Conservation (phyloP, 2,329 filamentous ascomycete genomes). For the Cordyceps fumosorosea region DNA sequence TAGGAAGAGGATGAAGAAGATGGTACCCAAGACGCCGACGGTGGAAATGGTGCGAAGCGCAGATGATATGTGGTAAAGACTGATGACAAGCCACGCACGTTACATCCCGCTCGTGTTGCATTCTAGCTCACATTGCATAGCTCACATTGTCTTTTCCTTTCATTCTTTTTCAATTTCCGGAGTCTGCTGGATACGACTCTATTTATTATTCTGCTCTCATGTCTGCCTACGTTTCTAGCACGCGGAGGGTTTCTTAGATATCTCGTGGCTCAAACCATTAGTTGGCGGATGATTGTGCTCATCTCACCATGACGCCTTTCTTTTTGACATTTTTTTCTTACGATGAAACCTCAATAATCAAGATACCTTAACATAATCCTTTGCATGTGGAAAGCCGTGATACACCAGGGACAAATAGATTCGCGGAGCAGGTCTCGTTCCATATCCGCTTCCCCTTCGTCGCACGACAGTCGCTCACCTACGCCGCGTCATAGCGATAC, state of each 20-base stretch:
- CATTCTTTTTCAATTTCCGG: not conserved
- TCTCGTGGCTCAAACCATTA: not conserved
- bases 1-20: constrained; percentile 59
- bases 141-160: not conserved
- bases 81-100: not conserved
- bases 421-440: no score
- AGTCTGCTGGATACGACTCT: not conserved
- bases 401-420: no score
- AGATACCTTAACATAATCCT: no score
- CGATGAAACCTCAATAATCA: not conserved
- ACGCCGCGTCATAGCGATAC: no score
- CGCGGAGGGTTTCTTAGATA: not conserved
- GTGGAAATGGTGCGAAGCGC: constrained; percentile 54
- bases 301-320: not conserved
- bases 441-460: no score
- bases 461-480: no score
- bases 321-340: not conserved
- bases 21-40: constrained; percentile 57
- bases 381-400: no score
- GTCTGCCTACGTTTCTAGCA: not conserved
- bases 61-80: constrained; percentile 57
- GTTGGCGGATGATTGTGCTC: not conserved
- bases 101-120: not conserved
- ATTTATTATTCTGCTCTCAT: not conserved
- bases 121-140: not conserved